These are phyloP conservation scores for Aureobasidium sp. DNA, from an alignment of 2,329 filamentous ascomycete species.

Conservation along the genomic window DNA sequence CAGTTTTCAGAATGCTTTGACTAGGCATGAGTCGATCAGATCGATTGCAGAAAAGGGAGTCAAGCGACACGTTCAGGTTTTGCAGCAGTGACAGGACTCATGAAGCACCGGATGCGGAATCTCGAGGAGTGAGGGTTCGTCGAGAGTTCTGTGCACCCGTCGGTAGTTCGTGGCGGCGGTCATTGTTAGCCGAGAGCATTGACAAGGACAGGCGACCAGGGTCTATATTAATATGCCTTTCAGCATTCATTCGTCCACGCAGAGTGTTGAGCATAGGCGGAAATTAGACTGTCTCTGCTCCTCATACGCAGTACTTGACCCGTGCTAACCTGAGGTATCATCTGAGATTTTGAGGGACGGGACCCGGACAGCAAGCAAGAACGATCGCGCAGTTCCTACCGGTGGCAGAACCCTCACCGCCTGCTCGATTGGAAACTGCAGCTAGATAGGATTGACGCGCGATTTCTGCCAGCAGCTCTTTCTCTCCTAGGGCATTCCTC, in stretches of 20 bases:
- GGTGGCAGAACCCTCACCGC: neutral
- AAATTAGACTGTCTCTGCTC: neutral
- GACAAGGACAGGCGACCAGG: neutral
- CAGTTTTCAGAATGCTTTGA: neutral
- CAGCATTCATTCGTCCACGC: neutral
- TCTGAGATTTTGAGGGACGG: neutral
- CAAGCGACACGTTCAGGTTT: neutral
- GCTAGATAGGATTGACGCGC: too few species aligned
- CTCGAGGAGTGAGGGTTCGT: neutral
- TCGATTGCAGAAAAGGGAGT: neutral
- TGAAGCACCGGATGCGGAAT: neutral
- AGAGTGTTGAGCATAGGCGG: neutral
- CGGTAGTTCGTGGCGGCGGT: constrained; percentile 4
- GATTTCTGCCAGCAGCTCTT: neutral
- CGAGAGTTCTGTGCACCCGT: neutral
- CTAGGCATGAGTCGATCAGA: neutral
- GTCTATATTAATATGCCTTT: neutral
- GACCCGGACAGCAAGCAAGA: neutral
- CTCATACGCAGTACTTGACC: neutral
- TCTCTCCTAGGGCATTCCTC: neutral
- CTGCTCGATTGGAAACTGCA: neutral
- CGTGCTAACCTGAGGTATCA: neutral
- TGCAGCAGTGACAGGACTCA: neutral
- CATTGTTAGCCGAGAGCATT: constrained; percentile 2
- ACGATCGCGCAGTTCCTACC: neutral